These are phyloP conservation scores for Diaporthe citrichinensis DNA, from an alignment of 2,329 filamentous ascomycete genomes.

Conservation along the genomic window DNA sequence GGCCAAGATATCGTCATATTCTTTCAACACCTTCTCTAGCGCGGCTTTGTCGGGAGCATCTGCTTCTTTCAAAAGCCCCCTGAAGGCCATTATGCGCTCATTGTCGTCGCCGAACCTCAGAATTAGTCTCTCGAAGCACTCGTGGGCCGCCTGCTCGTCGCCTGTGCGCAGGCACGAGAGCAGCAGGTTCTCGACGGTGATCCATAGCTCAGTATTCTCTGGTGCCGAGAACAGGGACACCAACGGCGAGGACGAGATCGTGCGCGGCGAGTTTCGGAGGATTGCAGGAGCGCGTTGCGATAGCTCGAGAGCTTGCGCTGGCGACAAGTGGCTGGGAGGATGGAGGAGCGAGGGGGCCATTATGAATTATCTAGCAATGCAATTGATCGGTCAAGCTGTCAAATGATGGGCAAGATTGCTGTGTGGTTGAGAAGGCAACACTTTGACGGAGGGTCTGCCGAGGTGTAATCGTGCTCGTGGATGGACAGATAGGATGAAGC, in stretches of 20 bases:
- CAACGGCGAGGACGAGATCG: constrained; percentile 68
- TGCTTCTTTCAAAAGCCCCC: constrained; percentile 88
- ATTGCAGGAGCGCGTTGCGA: constrained; percentile 74
- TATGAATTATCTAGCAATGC: not conserved
- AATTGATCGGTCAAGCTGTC: not conserved
- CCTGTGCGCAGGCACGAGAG: constrained; percentile 87
- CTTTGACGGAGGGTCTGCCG: not conserved
- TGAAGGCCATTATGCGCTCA: constrained; percentile 87
- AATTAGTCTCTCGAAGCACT: constrained; percentile 81
- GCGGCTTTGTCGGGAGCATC: constrained; percentile 76
- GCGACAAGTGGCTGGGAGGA: constrained; percentile 70
- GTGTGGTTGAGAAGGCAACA: not conserved
- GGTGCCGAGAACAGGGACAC: constrained; percentile 66
- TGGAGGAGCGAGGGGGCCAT: constrained; percentile 70
- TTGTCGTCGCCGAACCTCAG: constrained; percentile 87
- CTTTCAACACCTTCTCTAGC: constrained; percentile 78
- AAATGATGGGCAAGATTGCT: not conserved
- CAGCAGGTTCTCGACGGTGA: constrained; percentile 87
- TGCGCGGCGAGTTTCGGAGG: constrained; percentile 67
- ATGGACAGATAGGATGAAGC: constrained; percentile 19
- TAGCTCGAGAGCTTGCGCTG: constrained; percentile 67
- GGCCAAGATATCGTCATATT: constrained; percentile 82
- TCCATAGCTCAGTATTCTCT: constrained; percentile 87
- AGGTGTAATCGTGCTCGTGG: not conserved
- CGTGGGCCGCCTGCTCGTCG: constrained; percentile 82